Percentiles rank a stretch among this genome's conserved stretches.
Conservation (phyloP, 139 green algal species). For the Eudorina sp. region DNA sequence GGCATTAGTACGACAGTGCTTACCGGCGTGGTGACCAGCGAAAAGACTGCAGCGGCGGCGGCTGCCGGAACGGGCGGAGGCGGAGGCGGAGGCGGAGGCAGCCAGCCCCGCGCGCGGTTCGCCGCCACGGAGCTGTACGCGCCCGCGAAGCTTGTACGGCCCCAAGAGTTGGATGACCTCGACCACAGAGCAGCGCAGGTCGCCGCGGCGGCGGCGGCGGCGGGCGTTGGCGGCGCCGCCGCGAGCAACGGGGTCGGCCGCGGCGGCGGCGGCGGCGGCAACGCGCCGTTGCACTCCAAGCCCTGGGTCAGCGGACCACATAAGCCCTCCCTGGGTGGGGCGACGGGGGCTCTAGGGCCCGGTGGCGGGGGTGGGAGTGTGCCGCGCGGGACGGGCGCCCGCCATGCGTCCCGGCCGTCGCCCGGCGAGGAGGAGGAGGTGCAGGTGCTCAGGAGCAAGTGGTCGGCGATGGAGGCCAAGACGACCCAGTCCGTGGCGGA, state of each 20-base stretch:
- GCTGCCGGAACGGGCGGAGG: neutral
- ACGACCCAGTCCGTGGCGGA: constrained; percentile 20
- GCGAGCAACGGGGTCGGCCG: neutral
- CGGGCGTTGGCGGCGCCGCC: neutral
- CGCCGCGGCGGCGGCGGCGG: neutral
- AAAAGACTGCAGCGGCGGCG: neutral
- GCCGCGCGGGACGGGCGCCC: neutral
- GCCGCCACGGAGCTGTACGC: constrained; percentile 39
- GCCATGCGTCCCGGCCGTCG: neutral
- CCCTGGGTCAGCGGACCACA: constrained; percentile 26
- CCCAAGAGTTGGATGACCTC: constrained; percentile 42
- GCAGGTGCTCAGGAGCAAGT: constrained; percentile 47
- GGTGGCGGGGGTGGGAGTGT: neutral
- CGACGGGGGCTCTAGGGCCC: neutral
- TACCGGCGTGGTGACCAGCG: neutral
- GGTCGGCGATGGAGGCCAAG: constrained; percentile 18
- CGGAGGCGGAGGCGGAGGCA: neutral
- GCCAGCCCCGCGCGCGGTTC: neutral
- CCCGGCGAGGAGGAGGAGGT: constrained; percentile 41
- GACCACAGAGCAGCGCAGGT: constrained; percentile 17
- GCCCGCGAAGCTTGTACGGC: constrained; percentile 42
- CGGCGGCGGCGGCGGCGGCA: neutral
- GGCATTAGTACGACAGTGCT: neutral
- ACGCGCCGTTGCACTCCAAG: neutral
- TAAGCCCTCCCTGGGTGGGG: neutral